These are phyloP conservation scores for Rhizoclosmatium globosum DNA, from an alignment of 192 early-diverging fungal genomes.

Conservation along the genomic window DNA sequence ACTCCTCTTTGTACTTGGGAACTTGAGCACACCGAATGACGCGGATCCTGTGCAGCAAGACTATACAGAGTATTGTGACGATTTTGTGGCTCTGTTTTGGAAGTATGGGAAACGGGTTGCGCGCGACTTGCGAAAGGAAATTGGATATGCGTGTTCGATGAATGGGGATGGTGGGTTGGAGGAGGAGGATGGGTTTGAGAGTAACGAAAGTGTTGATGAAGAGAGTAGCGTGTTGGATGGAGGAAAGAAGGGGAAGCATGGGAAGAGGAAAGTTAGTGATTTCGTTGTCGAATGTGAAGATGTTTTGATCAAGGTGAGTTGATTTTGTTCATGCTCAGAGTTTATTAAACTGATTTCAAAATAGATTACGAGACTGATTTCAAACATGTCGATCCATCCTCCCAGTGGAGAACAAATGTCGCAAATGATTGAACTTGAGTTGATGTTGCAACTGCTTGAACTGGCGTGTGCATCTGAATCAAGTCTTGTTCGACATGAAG, in stretches of 20 bases:
- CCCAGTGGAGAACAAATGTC: conserved; percentile 37
- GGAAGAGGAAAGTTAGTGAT: not conserved
- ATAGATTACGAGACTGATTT: conserved; percentile 52
- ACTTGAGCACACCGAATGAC: conserved; percentile 38
- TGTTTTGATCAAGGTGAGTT: conserved; percentile 49
- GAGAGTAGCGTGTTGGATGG: not conserved
- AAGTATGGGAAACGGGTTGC: conserved; percentile 41
- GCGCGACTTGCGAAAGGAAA: not conserved
- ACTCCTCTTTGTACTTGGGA: conserved; percentile 54
- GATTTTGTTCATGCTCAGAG: too few relatives aligned
- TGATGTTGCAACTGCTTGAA: conserved; percentile 49
- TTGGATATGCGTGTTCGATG: not conserved
- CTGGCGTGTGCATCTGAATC: not conserved
- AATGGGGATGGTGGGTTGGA: not conserved
- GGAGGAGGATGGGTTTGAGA: conserved; percentile 25
- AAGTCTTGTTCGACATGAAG: conserved; percentile 34
- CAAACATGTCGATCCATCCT: conserved; percentile 49
- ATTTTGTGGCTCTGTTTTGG: conserved; percentile 50
- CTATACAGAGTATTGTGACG: not conserved
- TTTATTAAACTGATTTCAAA: not conserved
- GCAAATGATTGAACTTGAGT: conserved; percentile 56
- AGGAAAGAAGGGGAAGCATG: not conserved
- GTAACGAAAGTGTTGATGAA: not conserved
- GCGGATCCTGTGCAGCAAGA: not conserved
- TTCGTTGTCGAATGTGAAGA: not conserved